Evolutionary conservation across 495 filamentous ascomycete species (phyloP).

Genomic region (Platismatia glauca): DNA sequence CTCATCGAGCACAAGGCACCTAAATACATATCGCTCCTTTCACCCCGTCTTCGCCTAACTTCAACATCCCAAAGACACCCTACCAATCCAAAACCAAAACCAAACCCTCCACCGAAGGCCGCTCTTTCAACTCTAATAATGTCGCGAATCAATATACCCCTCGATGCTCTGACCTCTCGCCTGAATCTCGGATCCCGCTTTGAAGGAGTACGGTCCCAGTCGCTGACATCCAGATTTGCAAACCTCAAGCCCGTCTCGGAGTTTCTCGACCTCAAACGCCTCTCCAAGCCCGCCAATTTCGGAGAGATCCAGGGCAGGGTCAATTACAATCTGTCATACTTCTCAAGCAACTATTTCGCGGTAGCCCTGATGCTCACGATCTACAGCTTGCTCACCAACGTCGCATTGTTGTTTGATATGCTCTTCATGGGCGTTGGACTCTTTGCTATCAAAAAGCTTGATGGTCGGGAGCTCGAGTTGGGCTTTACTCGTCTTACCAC

Average conservation of each 20-base stretch:
- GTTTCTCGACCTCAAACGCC: slow-evolving; percentile 89
- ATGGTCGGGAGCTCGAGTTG: slow-evolving; percentile 78
- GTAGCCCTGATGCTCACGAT: slow-evolving; percentile 91
- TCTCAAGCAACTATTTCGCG: slow-evolving; percentile 95
- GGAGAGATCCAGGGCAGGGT: slow-evolving; percentile 84
- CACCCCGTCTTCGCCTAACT: neutral
- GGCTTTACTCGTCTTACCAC: slow-evolving; percentile 73
- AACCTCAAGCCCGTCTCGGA: slow-evolving; percentile 87
- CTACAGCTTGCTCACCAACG: slow-evolving; percentile 86
- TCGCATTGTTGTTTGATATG: slow-evolving; percentile 79
- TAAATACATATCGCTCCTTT: neutral
- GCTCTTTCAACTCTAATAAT: slow-evolving; percentile 38
- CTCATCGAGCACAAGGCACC: neutral
- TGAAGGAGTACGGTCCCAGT: slow-evolving; percentile 66
- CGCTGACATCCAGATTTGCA: slow-evolving; percentile 72
- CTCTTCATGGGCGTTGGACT: slow-evolving; percentile 74
- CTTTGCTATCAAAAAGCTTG: slow-evolving; percentile 80
- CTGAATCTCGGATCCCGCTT: slow-evolving; percentile 72
- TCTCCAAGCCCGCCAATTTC: slow-evolving; percentile 90
- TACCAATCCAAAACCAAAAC: neutral
- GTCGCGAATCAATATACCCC: slow-evolving; percentile 82
- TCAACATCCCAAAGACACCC: neutral
- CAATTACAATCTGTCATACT: slow-evolving; percentile 95
- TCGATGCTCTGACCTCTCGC: slow-evolving; percentile 84
- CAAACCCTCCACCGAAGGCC: neutral